A percentile compares a stretch with the other conserved stretches of the same genome.
Conservation (phyloP, 345 rosid genomes). For the Syzygium oleosum region DNA sequence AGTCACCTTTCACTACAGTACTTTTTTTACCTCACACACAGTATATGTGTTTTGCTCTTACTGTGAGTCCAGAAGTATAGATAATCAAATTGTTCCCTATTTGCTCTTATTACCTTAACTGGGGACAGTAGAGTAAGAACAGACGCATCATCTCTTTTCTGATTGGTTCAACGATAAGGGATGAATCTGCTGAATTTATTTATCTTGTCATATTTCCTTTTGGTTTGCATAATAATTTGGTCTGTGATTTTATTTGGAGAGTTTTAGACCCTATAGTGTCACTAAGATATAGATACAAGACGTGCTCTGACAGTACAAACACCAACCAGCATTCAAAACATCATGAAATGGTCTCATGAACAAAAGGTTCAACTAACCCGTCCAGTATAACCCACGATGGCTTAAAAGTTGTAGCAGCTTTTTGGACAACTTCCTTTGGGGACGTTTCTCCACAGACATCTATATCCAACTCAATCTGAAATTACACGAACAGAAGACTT, state of each 20-base stretch:
- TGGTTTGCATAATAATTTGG: neutral
- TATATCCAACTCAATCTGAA: constrained; percentile 26
- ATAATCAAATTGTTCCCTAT: neutral
- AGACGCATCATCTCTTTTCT: neutral
- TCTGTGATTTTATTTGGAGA: neutral
- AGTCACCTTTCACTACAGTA: neutral
- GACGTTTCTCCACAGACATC: constrained; percentile 30
- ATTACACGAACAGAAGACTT: neutral
- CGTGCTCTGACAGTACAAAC: neutral
- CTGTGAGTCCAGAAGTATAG: neutral
- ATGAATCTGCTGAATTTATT: neutral
- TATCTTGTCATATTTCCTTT: neutral
- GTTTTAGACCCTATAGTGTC: neutral
- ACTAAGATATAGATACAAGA: neutral
- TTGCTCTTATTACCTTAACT: neutral
- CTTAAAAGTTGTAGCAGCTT: constrained; percentile 20
- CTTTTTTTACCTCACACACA: neutral
- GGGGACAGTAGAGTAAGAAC: neutral
- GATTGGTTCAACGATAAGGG: neutral
- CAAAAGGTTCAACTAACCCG: constrained; percentile 19
- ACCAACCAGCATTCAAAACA: neutral
- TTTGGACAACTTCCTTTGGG: constrained; percentile 19
- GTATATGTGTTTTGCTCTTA: neutral
- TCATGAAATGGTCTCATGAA: neutral
- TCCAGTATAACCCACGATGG: constrained; percentile 49